Base-by-base conservation (phyloP, 139 green algal species). In the Chlorella vulgaris region DNA sequence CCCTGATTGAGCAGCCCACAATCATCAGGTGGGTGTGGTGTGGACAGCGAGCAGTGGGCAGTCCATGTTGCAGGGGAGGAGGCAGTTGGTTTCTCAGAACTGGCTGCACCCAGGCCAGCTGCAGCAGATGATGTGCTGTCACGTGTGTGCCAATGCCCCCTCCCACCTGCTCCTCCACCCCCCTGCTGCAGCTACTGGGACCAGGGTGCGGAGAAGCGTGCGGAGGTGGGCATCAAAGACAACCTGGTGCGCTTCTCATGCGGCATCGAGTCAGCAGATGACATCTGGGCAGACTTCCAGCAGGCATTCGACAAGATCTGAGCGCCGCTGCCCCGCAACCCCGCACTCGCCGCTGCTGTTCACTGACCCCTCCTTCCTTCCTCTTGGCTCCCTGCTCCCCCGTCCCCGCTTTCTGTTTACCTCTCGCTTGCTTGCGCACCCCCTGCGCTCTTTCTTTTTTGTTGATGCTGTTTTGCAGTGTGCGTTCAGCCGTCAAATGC, bases 1-100 rank as follows among this genome's bases (percentile, higher is more conserved):
- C 86, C 3, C 89, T 99, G 29, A 99, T 99, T 74, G 97, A 99
- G 89, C 97, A 99, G 92, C 97, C 97, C 18, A 97, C 97, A 22
- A 91, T 99, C 40, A 43, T 80, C 58, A 80, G 58, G 74, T 80
- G 58, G 3, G 69, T 0, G 19, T 19, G 31, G n/a, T n/a, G 0
- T 0, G 38, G 26, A 4, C 29, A 21, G 62, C 62, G 29, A 43
- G 29, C 18, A 24, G 62, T 7, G 4, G 19, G 35, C n/a, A 60
- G 40, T 7, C 28, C 40, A 1, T 31, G 40, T 2, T 42, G 38
- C 39, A 51, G 66, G 2, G 8, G 63, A 4, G 3, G 35, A 5
- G 10, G 36, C 3, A 2, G 29, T 21, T 42, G 13, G 62, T 2
- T 8, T 58, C 47, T 58, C 47, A 58, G 15, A 58, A 58, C 47